These are phyloP conservation scores for Wickerhamomyces bisporus DNA, from an alignment of 805 yeast species.

Conservation along the genomic window DNA sequence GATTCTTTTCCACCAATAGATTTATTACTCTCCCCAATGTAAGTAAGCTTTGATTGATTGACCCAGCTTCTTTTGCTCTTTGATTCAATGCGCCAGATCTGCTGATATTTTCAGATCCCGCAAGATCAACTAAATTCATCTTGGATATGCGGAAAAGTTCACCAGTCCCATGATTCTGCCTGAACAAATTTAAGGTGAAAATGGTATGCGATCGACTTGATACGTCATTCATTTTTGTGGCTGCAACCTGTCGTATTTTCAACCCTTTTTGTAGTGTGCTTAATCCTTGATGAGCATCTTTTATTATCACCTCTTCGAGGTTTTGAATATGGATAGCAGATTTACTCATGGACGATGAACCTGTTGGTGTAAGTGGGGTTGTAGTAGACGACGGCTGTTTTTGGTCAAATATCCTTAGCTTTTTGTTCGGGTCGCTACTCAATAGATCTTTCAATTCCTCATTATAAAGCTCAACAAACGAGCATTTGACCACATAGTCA, in stretches of 20 bases:
- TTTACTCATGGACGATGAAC: slow-evolving; percentile 7
- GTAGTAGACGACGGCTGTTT: slow-evolving; percentile 7
- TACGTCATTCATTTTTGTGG: slow-evolving; percentile 67
- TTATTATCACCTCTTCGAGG: slow-evolving; percentile 54
- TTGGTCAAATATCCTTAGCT: slow-evolving; percentile 47
- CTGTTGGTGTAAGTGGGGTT: slow-evolving; percentile 3
- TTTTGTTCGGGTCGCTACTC: slow-evolving; percentile 37
- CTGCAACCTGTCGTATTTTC: slow-evolving; percentile 56
- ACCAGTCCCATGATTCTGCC: slow-evolving; percentile 35
- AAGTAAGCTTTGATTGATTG: slow-evolving; percentile 81
- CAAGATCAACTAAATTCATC: slow-evolving; percentile 86
- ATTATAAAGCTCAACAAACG: slow-evolving; percentile 82
- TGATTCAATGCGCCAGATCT: slow-evolving; percentile 83
- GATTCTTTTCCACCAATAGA: slow-evolving; percentile 53
- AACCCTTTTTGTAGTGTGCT: slow-evolving; percentile 51
- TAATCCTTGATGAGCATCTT: slow-evolving; percentile 52
- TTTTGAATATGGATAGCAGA: slow-evolving; percentile 52
- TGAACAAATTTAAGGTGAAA: slow-evolving; percentile 57
- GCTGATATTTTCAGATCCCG: slow-evolving; percentile 89
- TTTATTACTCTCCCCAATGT: slow-evolving; percentile 89
- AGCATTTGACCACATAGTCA: slow-evolving; percentile 67
- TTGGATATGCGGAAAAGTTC: slow-evolving; percentile 56
- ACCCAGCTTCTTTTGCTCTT: slow-evolving; percentile 91
- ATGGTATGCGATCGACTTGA: slow-evolving; percentile 78
- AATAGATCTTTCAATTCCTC: slow-evolving; percentile 79